phyloP scores from a whole-genome alignment of 2,329 filamentous ascomycete species.

The Exophiala bonariae region DNA sequence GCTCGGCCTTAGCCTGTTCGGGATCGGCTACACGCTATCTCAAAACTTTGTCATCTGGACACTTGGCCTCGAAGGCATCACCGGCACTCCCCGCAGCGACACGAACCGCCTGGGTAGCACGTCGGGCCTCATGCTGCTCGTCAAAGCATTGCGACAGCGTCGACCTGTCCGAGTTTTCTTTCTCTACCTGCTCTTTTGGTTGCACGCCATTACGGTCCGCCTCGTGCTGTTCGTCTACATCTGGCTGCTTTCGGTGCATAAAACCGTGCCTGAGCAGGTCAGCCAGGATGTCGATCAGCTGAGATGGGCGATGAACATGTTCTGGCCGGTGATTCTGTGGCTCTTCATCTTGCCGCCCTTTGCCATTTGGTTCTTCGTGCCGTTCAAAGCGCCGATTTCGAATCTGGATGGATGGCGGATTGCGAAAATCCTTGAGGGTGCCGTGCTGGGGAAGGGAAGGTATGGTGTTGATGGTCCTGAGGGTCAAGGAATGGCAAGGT shows the following conservation, averaged over 20 bases:
- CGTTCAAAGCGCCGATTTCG: background rate
- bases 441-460: background rate
- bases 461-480: background rate
- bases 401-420: background rate
- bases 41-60: slow-evolving; percentile 2
- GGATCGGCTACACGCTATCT: background rate
- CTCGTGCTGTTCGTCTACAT: background rate
- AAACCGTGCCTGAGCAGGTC: background rate
- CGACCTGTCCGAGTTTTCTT: background rate
- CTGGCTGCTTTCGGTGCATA: background rate
- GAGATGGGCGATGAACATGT: background rate
- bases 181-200: background rate
- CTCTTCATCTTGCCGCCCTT: background rate
- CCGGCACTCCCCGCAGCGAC: background rate
- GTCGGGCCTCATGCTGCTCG: background rate
- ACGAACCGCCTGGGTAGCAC: background rate
- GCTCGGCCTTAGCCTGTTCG: background rate
- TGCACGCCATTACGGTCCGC: background rate
- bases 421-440: slow-evolving; percentile 1
- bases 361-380: background rate
- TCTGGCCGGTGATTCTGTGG: background rate
- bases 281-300: background rate
- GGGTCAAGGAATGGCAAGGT: background rate
- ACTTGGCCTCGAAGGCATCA: background rate
- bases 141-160: slow-evolving; percentile 1